Conservation (phyloP, 805 yeast genomes). For the Clavispora phyllophila region DNA sequence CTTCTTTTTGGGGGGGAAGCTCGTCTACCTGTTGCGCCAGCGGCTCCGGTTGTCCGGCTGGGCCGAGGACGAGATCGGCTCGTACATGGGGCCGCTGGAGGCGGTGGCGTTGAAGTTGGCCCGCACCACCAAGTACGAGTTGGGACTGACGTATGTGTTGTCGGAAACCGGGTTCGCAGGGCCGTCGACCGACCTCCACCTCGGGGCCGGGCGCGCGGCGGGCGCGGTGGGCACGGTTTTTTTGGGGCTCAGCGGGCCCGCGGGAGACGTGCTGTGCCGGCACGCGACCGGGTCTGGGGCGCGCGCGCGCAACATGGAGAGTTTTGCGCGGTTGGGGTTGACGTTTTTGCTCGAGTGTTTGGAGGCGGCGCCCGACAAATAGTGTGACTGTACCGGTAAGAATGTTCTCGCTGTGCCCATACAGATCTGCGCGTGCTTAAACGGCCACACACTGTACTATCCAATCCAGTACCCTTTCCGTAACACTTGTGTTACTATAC, state of each 20-base stretch:
- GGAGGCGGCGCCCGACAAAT: too few species aligned
- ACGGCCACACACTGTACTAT: too few species aligned
- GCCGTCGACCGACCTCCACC: slow-evolving; percentile 47
- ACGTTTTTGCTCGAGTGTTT: slow-evolving; percentile 45
- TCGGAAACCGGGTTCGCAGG: slow-evolving; percentile 91
- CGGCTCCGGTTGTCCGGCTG: slow-evolving; percentile 74
- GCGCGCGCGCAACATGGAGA: slow-evolving; percentile 67
- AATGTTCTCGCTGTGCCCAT: too few species aligned
- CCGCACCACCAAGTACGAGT: slow-evolving; percentile 69
- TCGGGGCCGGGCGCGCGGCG: slow-evolving; percentile 19
- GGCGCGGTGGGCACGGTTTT: slow-evolving; percentile 61
- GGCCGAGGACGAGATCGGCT: slow-evolving; percentile 62
- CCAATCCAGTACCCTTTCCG: too few species aligned
- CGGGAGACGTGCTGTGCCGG: slow-evolving; percentile 45
- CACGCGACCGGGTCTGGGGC: slow-evolving; percentile 44
- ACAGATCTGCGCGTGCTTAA: too few species aligned
- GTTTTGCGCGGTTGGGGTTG: slow-evolving; percentile 66
- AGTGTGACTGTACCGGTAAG: too few species aligned
- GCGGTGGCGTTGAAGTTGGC: slow-evolving; percentile 72
- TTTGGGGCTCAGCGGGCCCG: slow-evolving; percentile 66
- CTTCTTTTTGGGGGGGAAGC: slow-evolving; percentile 79
- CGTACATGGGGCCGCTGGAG: slow-evolving; percentile 79
- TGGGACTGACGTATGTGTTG: slow-evolving; percentile 76
- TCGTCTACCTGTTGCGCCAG: slow-evolving; percentile 73
- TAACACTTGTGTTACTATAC: too few species aligned